Evolutionary conservation across 805 yeast genomes (phyloP).

Genomic region (Nakazawaea laoshanensis): DNA sequence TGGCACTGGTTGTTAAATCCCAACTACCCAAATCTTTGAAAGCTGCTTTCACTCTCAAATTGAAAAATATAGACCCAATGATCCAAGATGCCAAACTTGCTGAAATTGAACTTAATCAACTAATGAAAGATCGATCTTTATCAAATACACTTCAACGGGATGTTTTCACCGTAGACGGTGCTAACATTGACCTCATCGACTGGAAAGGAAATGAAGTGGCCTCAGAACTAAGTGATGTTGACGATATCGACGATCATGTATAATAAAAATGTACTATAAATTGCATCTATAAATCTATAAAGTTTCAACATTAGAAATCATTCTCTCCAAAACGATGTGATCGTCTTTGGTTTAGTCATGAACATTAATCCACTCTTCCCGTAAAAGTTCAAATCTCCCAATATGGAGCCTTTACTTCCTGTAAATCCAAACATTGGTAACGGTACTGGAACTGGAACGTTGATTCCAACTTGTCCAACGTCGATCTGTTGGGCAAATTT

Average conservation of each 20-base stretch:
- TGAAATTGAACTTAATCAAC: no score
- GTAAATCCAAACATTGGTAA: slow-evolving; percentile 77
- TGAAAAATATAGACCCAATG: no score
- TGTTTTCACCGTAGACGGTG: no score
- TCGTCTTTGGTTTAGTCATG: slow-evolving; percentile 69
- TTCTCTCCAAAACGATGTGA: slow-evolving; percentile 56
- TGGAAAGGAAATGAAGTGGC: neutral
- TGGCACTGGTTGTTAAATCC: no score
- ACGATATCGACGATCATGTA: neutral
- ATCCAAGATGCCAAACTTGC: no score
- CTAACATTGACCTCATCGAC: no score
- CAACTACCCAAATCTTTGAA: no score
- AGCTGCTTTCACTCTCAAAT: no score
- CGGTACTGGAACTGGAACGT: slow-evolving; percentile 77
- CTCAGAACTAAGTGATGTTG: neutral
- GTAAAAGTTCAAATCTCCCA: slow-evolving; percentile 73
- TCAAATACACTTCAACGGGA: no score
- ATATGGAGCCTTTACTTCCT: slow-evolving; percentile 66
- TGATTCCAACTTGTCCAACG: slow-evolving; percentile 71
- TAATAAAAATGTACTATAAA: neutral
- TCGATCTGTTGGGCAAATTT: slow-evolving; percentile 61
- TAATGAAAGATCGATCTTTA: no score
- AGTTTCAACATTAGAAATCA: neutral
- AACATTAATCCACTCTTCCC: slow-evolving; percentile 67
- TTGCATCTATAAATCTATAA: neutral